A percentile compares a stretch with the other conserved stretches of the same genome.
phyloP scores from a whole-genome alignment of 2,329 filamentous ascomycete species.

The Xylaria sp. region DNA sequence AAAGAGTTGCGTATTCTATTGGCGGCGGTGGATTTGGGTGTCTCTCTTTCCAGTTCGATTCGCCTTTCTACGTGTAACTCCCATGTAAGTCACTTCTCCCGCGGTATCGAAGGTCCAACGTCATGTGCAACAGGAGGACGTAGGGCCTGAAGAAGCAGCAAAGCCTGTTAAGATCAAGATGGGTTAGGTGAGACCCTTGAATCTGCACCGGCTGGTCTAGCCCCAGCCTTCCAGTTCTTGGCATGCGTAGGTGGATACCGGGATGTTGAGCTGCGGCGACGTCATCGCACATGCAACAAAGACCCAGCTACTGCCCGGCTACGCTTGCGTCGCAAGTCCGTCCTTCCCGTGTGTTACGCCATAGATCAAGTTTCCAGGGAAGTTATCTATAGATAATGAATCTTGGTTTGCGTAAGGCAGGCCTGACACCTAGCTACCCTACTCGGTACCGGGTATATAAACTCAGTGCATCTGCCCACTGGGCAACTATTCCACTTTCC shows the following conservation, averaged over 20 bases:
- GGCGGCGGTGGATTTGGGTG: too few species aligned
- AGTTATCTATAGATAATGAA: too few species aligned
- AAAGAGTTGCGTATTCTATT: too few species aligned
- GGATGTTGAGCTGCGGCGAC: not conserved
- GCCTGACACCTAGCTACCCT: not conserved
- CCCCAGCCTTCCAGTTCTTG: not conserved
- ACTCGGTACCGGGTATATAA: slow-evolving; percentile 4
- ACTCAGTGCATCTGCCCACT: too few species aligned
- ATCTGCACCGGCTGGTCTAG: not conserved
- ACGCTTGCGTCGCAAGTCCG: slow-evolving; percentile 3
- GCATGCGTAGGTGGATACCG: not conserved
- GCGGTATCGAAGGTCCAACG: too few species aligned
- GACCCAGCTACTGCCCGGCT: not conserved
- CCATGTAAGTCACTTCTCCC: too few species aligned
- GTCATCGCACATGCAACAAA: slow-evolving; percentile 5
- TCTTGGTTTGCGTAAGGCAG: not conserved
- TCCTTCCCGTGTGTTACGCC: slow-evolving; percentile 5
- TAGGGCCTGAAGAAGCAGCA: too few species aligned
- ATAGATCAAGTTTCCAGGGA: not conserved
- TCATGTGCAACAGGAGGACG: too few species aligned
- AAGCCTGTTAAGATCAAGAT: not conserved
- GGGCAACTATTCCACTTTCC: not conserved
- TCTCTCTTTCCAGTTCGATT: too few species aligned
- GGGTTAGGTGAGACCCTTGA: slow-evolving; percentile 1
- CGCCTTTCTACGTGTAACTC: too few species aligned